Base-by-base conservation (phyloP, 2,329 filamentous ascomycete species). In the Neophaeococcomyces mojaviensis region DNA sequence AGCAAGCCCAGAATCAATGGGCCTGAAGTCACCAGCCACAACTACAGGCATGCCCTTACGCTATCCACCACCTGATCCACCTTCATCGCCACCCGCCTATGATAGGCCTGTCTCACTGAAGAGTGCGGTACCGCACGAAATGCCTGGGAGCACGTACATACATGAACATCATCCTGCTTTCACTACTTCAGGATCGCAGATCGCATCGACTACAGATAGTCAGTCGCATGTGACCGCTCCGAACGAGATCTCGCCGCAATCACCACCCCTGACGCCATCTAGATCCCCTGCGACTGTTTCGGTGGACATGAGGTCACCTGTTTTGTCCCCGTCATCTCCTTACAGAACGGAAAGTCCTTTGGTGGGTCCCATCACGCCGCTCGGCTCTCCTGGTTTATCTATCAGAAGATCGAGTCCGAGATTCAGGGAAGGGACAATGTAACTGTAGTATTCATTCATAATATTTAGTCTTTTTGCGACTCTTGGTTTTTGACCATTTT, bases 231-330 rank as follows among this genome's bases (percentile, higher is more conserved):
- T 20, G 39, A 22, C 15, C 37, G 42, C 22, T 41, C 45, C n/a
- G 37, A 48, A 34, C 46, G 45, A 13, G 53, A 54, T 22, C 12
- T 26, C 51, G 57, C 53, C 39, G 49, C 54, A 6, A 52, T 64
- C 46, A 52, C 52, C n/a, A 46, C 56, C n/a, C 53, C 63, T 13
- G 57, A 68, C 15, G 61, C 53, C 51, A 10, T 15, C 32, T 1
- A 43, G 45, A 8, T 44, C 41, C 5, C 41, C 41, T 4, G 18
- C 41, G 26, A 49, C 16, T 10, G 32, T 30, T 36, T 45, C 18
- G 6, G 31, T 34, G 16, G 37, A 28, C 16, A 49, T 28, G 16
- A 51, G 45, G 28, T 53, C 49, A 19, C 51, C 53, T 4, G 45
- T 52, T n/a, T 30, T 51, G 28, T 52, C 51, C 26, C 35, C 48